phyloP scores from a whole-genome alignment of 176 grass and related monocot genomes.

The Tillandsia fasciculata region DNA sequence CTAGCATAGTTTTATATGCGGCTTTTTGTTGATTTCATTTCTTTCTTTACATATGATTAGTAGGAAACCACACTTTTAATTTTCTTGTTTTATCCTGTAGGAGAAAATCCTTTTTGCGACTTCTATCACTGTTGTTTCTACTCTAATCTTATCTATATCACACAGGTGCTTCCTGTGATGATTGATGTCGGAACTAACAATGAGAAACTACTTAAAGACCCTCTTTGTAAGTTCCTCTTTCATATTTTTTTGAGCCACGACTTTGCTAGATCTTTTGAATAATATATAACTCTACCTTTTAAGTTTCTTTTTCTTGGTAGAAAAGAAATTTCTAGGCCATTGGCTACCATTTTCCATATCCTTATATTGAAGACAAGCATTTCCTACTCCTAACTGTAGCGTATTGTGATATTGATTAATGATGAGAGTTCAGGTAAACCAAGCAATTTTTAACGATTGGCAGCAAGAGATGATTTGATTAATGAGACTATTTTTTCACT shows the following conservation, averaged over 20 bases:
- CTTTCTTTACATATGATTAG: background rate
- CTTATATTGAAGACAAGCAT: background rate
- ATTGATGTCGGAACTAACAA: conserved; percentile 99
- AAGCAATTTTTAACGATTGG: no score
- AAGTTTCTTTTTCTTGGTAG: background rate
- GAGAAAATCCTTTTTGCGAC: background rate
- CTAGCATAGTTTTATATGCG: no score
- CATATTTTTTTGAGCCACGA: background rate
- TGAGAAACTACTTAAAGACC: conserved; percentile 83
- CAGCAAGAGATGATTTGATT: no score
- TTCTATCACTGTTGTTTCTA: conserved; percentile 6
- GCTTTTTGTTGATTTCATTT: background rate
- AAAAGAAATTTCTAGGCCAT: background rate
- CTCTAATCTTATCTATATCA: conserved; percentile 15
- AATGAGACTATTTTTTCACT: no score
- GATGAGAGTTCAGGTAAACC: no score
- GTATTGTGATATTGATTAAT: no score
- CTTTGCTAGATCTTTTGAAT: background rate
- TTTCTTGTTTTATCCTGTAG: background rate
- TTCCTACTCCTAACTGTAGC: no score
- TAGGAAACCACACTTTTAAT: no score
- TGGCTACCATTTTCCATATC: background rate
- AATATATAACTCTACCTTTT: background rate
- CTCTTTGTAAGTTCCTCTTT: conserved; percentile 72
- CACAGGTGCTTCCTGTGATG: conserved; percentile 98